Conservation (phyloP, 2,329 filamentous ascomycete genomes). For the Colletotrichum orbiculare region DNA sequence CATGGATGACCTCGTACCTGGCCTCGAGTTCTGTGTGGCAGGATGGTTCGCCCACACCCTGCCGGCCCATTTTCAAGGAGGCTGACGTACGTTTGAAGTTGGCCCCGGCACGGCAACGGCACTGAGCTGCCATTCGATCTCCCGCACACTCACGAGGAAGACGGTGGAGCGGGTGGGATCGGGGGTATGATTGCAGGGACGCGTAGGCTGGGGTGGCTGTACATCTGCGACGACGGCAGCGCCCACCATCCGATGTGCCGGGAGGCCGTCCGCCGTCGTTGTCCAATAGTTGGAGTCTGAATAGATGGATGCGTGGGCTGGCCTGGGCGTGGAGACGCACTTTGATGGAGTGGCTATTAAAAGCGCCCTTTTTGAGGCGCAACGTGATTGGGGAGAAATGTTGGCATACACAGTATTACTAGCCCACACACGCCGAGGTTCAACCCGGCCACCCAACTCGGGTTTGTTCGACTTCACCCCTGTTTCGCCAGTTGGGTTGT, state of each 20-base stretch:
- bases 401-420: not conserved
- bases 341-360: conserved; percentile 11
- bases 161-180: conserved; percentile 13
- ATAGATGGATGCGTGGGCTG: not conserved
- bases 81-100: conserved; percentile 36
- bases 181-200: conserved; percentile 12
- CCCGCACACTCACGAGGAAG: not conserved
- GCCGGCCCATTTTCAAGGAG: conserved; percentile 20
- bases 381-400: not conserved
- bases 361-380: conserved; percentile 11
- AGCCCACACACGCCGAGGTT: conserved; percentile 2
- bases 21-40: no score
- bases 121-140: conserved; percentile 6
- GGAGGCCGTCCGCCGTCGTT: conserved; percentile 19
- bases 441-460: no score
- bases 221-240: conserved; percentile 9
- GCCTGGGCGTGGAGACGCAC: not conserved
- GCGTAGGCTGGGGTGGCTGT: conserved; percentile 28
- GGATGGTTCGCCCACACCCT: not conserved
- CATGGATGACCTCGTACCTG: conserved; percentile 2
- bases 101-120: conserved; percentile 11
- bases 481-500: conserved; percentile 3
- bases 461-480: no score
- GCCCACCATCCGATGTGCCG: conserved; percentile 32
- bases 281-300: not conserved